These are phyloP conservation scores for Aspergillus tanneri DNA, from an alignment of 2,329 filamentous ascomycete genomes.

Conservation along the genomic window DNA sequence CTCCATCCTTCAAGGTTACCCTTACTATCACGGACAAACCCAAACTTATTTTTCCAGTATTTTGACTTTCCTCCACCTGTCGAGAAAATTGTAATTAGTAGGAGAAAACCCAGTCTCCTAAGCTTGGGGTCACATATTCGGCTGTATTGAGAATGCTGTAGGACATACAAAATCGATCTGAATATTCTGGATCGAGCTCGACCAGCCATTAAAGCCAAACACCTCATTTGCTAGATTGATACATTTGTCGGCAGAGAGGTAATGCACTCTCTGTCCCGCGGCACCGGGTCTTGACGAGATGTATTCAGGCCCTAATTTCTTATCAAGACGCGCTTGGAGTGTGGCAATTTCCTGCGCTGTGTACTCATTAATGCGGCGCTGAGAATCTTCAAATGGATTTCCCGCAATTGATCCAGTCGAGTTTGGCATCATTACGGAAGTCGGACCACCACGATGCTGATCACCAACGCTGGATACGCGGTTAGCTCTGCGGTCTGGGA, in stretches of 20 bases:
- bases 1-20: constrained; percentile 86
- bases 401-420: constrained; percentile 36
- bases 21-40: constrained; percentile 88
- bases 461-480: constrained; percentile 60
- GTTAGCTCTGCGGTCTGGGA: constrained; percentile 21
- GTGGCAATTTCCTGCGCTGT: constrained; percentile 89
- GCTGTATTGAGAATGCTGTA: no score
- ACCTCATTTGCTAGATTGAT: constrained; percentile 94
- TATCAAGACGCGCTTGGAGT: constrained; percentile 80
- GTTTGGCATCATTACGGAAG: constrained; percentile 45
- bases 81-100: constrained; percentile 5
- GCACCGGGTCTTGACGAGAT: constrained; percentile 83
- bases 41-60: constrained; percentile 75
- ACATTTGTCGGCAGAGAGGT: constrained; percentile 93
- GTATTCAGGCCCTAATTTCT: constrained; percentile 93
- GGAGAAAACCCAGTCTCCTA: no score
- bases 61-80: constrained; percentile 74
- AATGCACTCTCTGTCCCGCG: constrained; percentile 83
- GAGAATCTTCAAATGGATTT: constrained; percentile 79
- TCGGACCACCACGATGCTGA: constrained; percentile 56
- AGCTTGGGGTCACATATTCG: no score
- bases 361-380: constrained; percentile 71
- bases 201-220: constrained; percentile 98
- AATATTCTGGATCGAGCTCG: constrained; percentile 88
- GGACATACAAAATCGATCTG: constrained; percentile 79